Evolutionary conservation across 345 rosid species (phyloP).

Genomic region (Cardamine resedifolia): DNA sequence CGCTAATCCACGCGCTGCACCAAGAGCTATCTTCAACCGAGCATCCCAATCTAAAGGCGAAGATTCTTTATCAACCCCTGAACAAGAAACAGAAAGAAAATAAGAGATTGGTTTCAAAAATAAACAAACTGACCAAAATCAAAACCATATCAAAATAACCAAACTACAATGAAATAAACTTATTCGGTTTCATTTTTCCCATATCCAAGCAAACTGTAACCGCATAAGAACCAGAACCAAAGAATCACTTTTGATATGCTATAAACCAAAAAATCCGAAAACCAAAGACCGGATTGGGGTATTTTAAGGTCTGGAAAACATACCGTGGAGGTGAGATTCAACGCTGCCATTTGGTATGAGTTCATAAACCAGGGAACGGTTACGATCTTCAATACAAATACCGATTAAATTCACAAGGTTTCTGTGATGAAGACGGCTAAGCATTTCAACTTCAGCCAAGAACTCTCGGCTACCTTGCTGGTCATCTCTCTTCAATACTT

Average conservation of each 20-base stretch:
- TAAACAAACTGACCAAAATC: not conserved
- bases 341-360: slow-evolving; percentile 96
- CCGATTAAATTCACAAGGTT: slow-evolving; percentile 92
- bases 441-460: slow-evolving; percentile 97
- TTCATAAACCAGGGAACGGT: slow-evolving; percentile 87
- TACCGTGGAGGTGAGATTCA: slow-evolving; percentile 96
- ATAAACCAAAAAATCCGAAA: not conserved
- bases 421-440: slow-evolving; percentile 96
- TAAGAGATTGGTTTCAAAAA: not conserved
- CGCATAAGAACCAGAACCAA: not conserved
- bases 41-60: slow-evolving; percentile 88
- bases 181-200: not conserved
- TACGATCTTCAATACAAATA: slow-evolving; percentile 81
- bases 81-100: slow-evolving; percentile 2
- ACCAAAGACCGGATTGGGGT: not conserved
- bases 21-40: slow-evolving; percentile 90
- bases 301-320: slow-evolving; percentile 2
- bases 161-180: not conserved
- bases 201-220: not conserved
- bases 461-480: slow-evolving; percentile 92
- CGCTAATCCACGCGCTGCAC: slow-evolving; percentile 94
- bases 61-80: slow-evolving; percentile 73
- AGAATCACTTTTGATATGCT: not conserved
- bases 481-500: slow-evolving; percentile 90
- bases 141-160: not conserved